Base-by-base conservation (phyloP, 2,329 filamentous ascomycete genomes). In the Fusarium sp. region DNA sequence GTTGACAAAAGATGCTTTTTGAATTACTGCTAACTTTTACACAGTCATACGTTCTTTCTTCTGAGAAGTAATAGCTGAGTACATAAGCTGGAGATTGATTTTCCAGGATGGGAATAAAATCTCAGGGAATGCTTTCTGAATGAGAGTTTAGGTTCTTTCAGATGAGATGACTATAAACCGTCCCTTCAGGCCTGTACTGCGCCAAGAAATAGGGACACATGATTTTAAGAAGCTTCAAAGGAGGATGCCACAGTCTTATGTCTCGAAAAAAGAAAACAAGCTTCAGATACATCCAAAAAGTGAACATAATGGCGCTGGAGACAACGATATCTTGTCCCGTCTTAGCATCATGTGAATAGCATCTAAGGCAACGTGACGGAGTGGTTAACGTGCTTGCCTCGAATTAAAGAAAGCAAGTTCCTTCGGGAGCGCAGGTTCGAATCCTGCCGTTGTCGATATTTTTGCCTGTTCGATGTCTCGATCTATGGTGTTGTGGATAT, bases 381-480 rank as follows among this genome's bases (percentile, higher is more conserved):
- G 56, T 61, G 58, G 58, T 62, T 24, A 62, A 15, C n/a, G 46
- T 19, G 58, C 7, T 3, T 20, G 46, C n/a, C 46, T 62, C 58
- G 58, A 62, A 62, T 3, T 6, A 7, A 6, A 7, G n/a, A 20
- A 43, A 45, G 26, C 56, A 20, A 6, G 13, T 62, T 41, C 58
- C 58, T 53, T 62, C 56, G 58, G 46, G 56, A 41, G 58, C 56
- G 56, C 14, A 60, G 46, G 46, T 61, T 62, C 55, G 46, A 62
- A 61, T 62, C 46, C 44, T 60, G 56, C 56, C 50, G 49, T 45
- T 65, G 45, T 47, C 45, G 45, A 33, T 22, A 14, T 41, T n/a
- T 41, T 17, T 11, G 11, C 3, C 10, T 22, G 14, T 41, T 7
- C 30, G 8, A 10, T 7, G 22, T 15, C 19, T 26, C 3, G 15